A percentile compares a stretch with the other conserved stretches of the same genome.
phyloP scores from a whole-genome alignment of 179 eudicot genomes.

The Camellia oleifera region DNA sequence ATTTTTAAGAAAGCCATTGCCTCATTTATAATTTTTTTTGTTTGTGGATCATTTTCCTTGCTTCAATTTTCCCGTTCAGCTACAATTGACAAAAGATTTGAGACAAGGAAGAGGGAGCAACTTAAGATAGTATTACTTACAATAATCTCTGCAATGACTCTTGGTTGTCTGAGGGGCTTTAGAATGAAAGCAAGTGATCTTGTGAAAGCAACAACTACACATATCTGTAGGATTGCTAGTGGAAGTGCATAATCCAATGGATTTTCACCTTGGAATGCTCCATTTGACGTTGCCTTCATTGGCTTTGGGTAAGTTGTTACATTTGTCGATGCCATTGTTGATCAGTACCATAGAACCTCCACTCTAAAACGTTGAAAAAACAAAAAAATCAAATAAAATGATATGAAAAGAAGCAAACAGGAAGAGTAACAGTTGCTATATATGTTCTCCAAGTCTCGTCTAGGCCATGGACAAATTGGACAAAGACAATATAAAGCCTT shows the following conservation, averaged over 20 bases:
- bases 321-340: not conserved
- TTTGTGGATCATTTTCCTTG: too few species aligned
- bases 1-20: too few species aligned
- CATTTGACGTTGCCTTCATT: constrained; percentile 68
- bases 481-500: too few species aligned
- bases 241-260: constrained; percentile 78
- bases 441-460: too few species aligned
- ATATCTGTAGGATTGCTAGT: constrained; percentile 58
- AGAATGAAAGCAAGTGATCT: constrained; percentile 60
- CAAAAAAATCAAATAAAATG: too few species aligned
- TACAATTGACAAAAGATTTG: not conserved
- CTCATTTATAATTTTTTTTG: too few species aligned
- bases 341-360: too few species aligned
- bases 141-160: constrained; percentile 73
- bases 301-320: constrained; percentile 37
- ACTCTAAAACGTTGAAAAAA: too few species aligned
- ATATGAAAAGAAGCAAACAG: too few species aligned
- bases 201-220: constrained; percentile 60
- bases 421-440: too few species aligned
- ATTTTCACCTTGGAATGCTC: constrained; percentile 60
- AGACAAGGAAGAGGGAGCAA: not conserved
- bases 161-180: constrained; percentile 72
- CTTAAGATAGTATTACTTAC: constrained; percentile 31
- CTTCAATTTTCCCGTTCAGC: too few species aligned
- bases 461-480: too few species aligned